Evolutionary conservation across 805 yeast species (phyloP), one percentile per base, ranked within the genome.

Genomic region (Metschnikowia rubicola): DNA sequence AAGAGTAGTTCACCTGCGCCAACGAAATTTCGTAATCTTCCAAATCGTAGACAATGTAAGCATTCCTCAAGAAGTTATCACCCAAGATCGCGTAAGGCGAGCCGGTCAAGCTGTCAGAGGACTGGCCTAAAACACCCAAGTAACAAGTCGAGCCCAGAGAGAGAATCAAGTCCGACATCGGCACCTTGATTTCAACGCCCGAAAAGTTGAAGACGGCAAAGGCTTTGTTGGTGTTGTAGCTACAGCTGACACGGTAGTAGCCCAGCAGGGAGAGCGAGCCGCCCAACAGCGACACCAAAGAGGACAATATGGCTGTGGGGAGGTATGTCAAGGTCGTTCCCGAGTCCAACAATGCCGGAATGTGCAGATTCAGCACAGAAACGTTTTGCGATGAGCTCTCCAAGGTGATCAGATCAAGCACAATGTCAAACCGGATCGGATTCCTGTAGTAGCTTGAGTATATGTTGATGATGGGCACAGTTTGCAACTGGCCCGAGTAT

Each of bases 31-130:
- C 73, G 39, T 64, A 65, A 57, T 76, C 76, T 30, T 81, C 87
- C 43, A 83, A 65, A 62, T 86, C 85, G 62, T 77, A 83, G 12
- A 83, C 88, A 28, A 81, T 73, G 61, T 83, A 85, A 2, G 84
- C 83, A 47, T 78, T 74, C 44, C 87, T 71, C 52, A 86, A 65
- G 59, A 86, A 78, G 39, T 78, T 75, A 59, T 84, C 90, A 10
- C 94, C 94, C 33, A 86, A 68, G 45, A 83, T 71, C 13, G 67
- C 55, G 46, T 41, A 43, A 3, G 77, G 74, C 57, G 82, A 87
- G 12, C 90, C 91, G 45, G 82, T 70, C 35, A 65, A 48, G 44
- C 56, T 56, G 35, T 37, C 34, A 10, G 34, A 31, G 13, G 32
- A 15, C 26, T 61, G 65, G 11, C 49, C 54, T 30, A 63, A 43